Percentiles rank a stretch among this genome's conserved stretches.
Conservation (phyloP, 345 rosid genomes). For the Theobroma cacao region DNA sequence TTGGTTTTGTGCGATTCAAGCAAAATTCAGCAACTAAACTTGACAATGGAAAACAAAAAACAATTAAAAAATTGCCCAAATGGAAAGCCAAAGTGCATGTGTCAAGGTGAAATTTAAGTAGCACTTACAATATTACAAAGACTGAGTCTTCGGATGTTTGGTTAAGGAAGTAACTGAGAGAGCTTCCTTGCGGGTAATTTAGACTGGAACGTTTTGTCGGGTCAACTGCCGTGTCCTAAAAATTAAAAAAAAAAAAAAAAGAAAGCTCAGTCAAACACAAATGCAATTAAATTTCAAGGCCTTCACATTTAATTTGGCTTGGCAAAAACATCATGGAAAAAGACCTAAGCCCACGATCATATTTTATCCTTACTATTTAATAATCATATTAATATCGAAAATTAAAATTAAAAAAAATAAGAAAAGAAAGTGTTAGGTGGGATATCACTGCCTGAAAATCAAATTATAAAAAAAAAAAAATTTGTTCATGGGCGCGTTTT, state of each 20-base stretch:
- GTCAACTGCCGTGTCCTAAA: constrained; percentile 9
- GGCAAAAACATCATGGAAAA: neutral
- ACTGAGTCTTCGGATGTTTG: neutral
- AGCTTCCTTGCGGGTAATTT: neutral
- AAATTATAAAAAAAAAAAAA: neutral
- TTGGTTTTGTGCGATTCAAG: neutral
- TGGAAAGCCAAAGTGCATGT: neutral
- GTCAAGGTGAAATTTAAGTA: neutral
- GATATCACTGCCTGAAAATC: neutral
- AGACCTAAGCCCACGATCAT: neutral
- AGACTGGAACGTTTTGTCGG: neutral
- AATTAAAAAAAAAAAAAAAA: too few species aligned
- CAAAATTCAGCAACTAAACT: constrained; percentile 1
- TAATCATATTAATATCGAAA: too few species aligned
- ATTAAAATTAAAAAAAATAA: neutral
- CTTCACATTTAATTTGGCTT: neutral
- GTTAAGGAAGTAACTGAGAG: neutral
- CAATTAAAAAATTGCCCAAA: neutral
- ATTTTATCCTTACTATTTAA: neutral
- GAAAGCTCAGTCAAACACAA: neutral
- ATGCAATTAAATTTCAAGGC: neutral
- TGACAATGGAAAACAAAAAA: neutral
- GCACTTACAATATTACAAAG: neutral
- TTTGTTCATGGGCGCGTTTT: neutral
- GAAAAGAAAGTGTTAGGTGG: neutral